A percentile compares a stretch with the other conserved stretches of the same genome.
Evolutionary conservation across 2,329 filamentous ascomycete species (phyloP).

Genomic region (Nakataea oryzae): DNA sequence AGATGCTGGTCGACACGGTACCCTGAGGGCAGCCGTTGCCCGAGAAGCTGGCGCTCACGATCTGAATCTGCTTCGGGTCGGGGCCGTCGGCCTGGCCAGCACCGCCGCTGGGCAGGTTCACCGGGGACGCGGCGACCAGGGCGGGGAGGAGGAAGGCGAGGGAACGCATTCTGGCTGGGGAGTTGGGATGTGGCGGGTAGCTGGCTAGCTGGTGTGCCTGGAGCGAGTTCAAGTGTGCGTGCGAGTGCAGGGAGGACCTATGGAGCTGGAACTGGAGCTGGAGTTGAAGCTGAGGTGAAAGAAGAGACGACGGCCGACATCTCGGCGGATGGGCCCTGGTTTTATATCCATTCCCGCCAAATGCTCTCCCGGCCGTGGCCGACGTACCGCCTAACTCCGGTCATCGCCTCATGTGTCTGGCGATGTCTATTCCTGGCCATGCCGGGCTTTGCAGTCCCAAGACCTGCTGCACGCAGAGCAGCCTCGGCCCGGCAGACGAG

Average conservation of each 20-base stretch:
- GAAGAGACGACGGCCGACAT: constrained; percentile 8
- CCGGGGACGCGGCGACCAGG: constrained; percentile 25
- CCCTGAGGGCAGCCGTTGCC: constrained; percentile 34
- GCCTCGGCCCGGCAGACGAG: not conserved
- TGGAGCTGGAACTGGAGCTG: not conserved
- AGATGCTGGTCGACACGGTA: constrained; percentile 29
- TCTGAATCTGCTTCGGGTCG: constrained; percentile 28
- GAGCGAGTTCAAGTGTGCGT: not conserved
- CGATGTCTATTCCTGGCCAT: not conserved
- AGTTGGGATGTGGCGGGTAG: not conserved
- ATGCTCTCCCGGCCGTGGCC: not conserved
- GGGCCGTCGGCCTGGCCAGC: constrained; percentile 18
- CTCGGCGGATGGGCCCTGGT: constrained; percentile 9
- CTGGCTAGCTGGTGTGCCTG: not conserved
- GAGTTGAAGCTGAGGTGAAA: not conserved
- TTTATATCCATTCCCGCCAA: constrained; percentile 15
- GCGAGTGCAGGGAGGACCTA: not conserved
- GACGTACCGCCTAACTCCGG: not conserved
- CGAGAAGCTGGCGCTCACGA: constrained; percentile 26
- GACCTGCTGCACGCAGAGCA: not conserved
- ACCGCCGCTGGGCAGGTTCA: constrained; percentile 13
- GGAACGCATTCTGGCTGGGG: constrained; percentile 23
- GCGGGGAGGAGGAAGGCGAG: constrained; percentile 22
- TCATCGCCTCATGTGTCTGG: not conserved
- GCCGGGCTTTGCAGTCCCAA: not conserved